Evolutionary conservation across 1,284 basidiomycete genomes (phyloP), one percentile per base, ranked within the genome.

Genomic region (Malassezia sp.): DNA sequence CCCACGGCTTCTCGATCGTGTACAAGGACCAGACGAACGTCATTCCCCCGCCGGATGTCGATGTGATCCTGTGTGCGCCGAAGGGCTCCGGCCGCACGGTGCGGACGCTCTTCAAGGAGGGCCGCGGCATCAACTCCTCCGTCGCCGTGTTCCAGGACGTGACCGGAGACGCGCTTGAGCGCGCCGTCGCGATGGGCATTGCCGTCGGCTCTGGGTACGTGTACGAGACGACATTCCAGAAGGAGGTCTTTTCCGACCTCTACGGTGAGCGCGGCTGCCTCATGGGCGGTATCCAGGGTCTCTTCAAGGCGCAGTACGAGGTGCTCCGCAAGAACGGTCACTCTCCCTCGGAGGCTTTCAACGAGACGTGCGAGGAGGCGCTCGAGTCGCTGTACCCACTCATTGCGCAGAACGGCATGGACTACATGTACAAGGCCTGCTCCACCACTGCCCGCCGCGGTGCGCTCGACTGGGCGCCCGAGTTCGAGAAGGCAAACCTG

Each of bases 241-340:
- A 93, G 79, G 91, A 97, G 76, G 93, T 96, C 54, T 96, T 85
- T 81, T 97, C 93, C 47, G 93, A 97, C 74, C 78, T 99, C 54
- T 97, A 93, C 74, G 93, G 93, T 74, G 93, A 99, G 79, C 90
- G 48, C 78, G 93, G 93, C 79, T 90, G 95, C 71, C 80, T 97
- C 69, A 96, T 96, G 91, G 91, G 91, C 71, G 91, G 83, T 73
- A 96, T 97, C 73, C 82, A 99, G 83, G 93, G 91, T 64, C 82
- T 99, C 73, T 97, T 99, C 85, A 79, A 89, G 68, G 91, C 91
- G 42, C 89, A 97, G 75, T 99, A 99, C 82, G 83, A 96, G 77
- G 85, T 96, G 53, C 85, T 99, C 71, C 87, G 91, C 71, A 85
- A 84, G 73, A 97, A 99, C 74, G 93, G 93, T 55, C 91, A 97